Conservation (phyloP, 2,329 filamentous ascomycete genomes). For the Penicillium corylophilum region DNA sequence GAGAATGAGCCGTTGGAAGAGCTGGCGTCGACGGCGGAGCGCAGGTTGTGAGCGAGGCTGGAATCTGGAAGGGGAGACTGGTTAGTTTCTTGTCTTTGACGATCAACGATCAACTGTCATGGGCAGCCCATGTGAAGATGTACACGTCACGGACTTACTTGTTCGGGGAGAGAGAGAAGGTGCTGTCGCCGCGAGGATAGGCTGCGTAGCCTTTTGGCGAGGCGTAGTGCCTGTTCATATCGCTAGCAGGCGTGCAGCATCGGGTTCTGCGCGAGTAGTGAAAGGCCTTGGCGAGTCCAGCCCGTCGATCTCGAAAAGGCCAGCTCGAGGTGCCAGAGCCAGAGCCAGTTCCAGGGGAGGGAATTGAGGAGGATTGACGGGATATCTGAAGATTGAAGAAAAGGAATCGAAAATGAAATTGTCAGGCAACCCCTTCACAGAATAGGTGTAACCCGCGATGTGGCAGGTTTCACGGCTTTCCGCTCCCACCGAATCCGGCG, state of each 20-base stretch:
- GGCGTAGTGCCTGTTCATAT: slow-evolving; percentile 80
- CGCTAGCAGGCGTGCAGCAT: slow-evolving; percentile 51
- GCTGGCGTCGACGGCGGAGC: slow-evolving; percentile 68
- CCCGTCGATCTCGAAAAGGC: slow-evolving; percentile 7
- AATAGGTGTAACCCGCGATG: background rate
- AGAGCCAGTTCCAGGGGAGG: background rate
- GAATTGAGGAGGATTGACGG: slow-evolving; percentile 2
- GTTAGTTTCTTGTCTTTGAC: background rate
- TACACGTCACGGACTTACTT: slow-evolving; percentile 58
- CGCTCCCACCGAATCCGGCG: slow-evolving; percentile 20
- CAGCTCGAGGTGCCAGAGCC: slow-evolving; percentile 3
- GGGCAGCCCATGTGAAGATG: background rate
- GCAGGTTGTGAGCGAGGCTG: slow-evolving; percentile 77
- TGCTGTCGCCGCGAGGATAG: slow-evolving; percentile 68
- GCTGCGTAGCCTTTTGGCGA: slow-evolving; percentile 72
- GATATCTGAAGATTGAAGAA: background rate
- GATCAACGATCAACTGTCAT: slow-evolving; percentile 2
- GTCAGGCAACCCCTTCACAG: too few relatives aligned
- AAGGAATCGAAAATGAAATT: too few relatives aligned
- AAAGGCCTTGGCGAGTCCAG: slow-evolving; percentile 5
- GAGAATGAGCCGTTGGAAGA: slow-evolving; percentile 67
- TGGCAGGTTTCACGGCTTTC: background rate
- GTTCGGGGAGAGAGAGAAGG: slow-evolving; percentile 85
- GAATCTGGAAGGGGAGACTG: slow-evolving; percentile 58
- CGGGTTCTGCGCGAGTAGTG: slow-evolving; percentile 11